A percentile compares a stretch with the other conserved stretches of the same genome.
These are phyloP conservation scores for Tetrahymena thermophila DNA, from an alignment of 73 alveolate species.

Conservation along the genomic window DNA sequence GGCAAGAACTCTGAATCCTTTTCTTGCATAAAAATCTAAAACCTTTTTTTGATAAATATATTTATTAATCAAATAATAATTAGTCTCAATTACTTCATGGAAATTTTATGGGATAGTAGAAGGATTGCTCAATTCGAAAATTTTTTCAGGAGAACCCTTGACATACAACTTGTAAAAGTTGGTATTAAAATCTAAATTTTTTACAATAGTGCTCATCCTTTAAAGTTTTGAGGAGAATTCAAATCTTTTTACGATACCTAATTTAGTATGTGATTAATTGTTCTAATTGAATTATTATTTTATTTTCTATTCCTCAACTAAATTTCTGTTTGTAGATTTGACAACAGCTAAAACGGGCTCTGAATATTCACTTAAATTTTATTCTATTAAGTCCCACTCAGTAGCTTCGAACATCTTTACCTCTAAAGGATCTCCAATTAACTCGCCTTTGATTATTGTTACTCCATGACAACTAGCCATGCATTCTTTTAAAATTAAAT, in stretches of 20 bases:
- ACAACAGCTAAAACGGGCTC: background rate
- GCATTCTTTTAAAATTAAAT: conserved; percentile 7
- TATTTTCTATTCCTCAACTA: background rate
- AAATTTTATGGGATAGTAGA: conserved; percentile 69
- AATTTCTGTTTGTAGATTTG: background rate
- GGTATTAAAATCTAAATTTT: background rate
- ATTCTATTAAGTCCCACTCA: conserved; percentile 64
- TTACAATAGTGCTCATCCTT: conserved; percentile 81
- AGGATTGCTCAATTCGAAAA: conserved; percentile 71
- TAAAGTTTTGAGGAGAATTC: conserved; percentile 84
- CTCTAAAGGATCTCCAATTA: conserved; percentile 92
- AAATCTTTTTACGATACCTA: conserved; percentile 78
- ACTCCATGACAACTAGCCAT: conserved; percentile 52
- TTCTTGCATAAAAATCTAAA: conserved; percentile 29
- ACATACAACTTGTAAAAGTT: conserved; percentile 49
- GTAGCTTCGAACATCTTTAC: conserved; percentile 81
- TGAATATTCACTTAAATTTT: no score
- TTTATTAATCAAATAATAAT: no score
- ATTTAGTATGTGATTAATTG: conserved; percentile 30
- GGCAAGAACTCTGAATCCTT: conserved; percentile 89
- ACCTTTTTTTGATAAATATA: background rate
- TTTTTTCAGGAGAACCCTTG: conserved; percentile 95
- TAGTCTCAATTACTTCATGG: conserved; percentile 47
- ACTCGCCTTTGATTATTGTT: conserved; percentile 43
- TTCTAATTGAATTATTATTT: background rate